Evolutionary conservation across 768 basidiomycete species (phyloP), one percentile per base, ranked within the genome.

Genomic region (Boletus reticulatus): DNA sequence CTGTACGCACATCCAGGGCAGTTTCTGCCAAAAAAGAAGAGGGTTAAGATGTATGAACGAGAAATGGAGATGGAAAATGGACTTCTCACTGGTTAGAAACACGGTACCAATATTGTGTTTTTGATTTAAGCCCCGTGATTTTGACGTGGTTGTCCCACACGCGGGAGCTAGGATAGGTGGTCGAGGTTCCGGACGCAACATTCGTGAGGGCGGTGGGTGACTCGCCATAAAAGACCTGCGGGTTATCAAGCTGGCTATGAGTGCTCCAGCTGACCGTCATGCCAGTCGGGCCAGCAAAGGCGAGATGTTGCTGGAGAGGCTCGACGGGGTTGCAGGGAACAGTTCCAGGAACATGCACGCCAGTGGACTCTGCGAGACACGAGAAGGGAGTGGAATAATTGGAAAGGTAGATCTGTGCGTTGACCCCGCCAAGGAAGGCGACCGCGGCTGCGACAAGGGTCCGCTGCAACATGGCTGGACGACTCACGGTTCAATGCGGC

Each of bases 181-280:
- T 51, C 29, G 65, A 69, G 13, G 0, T 52, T 38, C 67, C 67
- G 16, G 50, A 53, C 20, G 59, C 62, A 14, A 68, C 56, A 9
- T 42, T 65, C 17, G 53, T 59, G 34, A 68, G 60, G 2, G 58
- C n/a, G 19, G 24, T 42, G 1, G 65, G 67, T 14, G 56, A 58
- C 27, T 61, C 38, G 9, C 67, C 65, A 12, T 68, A 68, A 58
- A 60, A 69, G 7, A 68, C 67, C 46, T 68, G 60, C 0, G 65
- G 65, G 8, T 49, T 38, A 24, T 59, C 67, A 4, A 68, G 55
- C 50, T 57, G 65, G 2, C 39, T 50, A 12, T 53, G 41, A 17
- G 67, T 65, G 53, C 48, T 62, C 67, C 67, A 68, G 51, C 67
- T 68, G 16, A 68, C 59, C 13, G 56, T 65, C 67, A 68, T 69